These are phyloP conservation scores for Camellia oleifera DNA, from an alignment of 179 eudicot species.

Conservation along the genomic window DNA sequence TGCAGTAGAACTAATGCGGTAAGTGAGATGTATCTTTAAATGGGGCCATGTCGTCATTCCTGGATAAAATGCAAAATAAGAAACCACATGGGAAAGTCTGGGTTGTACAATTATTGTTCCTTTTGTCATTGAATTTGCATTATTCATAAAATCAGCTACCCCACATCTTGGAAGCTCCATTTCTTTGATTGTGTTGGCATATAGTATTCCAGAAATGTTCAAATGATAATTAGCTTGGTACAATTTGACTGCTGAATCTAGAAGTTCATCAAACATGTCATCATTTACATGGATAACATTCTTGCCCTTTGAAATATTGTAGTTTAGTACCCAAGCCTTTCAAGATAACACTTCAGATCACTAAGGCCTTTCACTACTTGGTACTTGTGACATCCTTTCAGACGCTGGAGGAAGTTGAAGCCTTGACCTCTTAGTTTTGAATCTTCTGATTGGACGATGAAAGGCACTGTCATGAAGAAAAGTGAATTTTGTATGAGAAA, in stretches of 20 bases:
- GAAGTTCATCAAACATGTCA: not conserved
- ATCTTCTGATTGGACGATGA: not conserved
- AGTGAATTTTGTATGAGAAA: not conserved
- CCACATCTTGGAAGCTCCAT: not conserved
- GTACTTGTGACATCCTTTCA: not conserved
- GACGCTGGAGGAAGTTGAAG: not conserved
- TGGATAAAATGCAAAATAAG: not conserved
- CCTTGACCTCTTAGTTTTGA: not conserved
- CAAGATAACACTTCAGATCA: not conserved
- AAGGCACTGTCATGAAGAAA: not conserved
- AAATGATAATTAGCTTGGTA: not conserved
- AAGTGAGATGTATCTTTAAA: not conserved
- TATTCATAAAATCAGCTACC: not conserved
- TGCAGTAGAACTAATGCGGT: not conserved
- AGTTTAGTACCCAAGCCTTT: not conserved
- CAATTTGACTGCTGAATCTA: not conserved
- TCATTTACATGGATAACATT: not conserved
- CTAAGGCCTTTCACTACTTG: not conserved
- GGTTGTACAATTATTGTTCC: not conserved
- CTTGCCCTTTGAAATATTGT: not conserved
- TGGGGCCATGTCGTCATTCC: not conserved
- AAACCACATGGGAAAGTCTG: not conserved
- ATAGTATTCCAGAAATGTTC: not conserved
- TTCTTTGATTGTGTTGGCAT: not conserved
- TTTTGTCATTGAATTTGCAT: not conserved